Percentiles rank a stretch among this genome's conserved stretches.
Evolutionary conservation across 257 asterid species (phyloP).

Genomic region (Solanum chmielewskii): DNA sequence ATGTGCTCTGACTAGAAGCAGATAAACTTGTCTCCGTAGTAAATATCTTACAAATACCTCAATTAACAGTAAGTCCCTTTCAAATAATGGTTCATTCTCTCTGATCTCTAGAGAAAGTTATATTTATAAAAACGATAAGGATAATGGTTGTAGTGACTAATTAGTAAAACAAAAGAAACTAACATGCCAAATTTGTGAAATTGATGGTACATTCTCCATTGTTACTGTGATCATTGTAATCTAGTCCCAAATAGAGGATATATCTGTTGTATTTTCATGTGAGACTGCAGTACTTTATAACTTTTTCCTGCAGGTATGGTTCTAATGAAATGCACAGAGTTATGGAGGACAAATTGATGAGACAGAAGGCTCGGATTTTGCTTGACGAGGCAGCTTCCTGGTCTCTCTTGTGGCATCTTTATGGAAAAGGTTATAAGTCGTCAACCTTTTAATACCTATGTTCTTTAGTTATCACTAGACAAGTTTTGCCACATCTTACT

Average conservation of each 20-base stretch:
- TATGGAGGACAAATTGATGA: conserved; percentile 87
- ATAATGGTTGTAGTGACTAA: neutral
- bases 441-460: neutral
- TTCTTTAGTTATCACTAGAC: neutral
- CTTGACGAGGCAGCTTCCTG: conserved; percentile 98
- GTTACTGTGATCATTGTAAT: neutral
- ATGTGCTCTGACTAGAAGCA: neutral
- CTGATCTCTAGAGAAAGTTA: neutral
- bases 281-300: neutral
- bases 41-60: neutral
- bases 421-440: conserved; percentile 67
- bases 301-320: conserved; percentile 58
- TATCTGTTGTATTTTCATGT: neutral
- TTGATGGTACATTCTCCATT: neutral
- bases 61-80: neutral
- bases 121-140: neutral
- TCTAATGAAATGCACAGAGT: conserved; percentile 68
- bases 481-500: neutral
- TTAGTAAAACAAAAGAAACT: neutral
- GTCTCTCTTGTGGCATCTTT: conserved; percentile 95
- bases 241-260: neutral
- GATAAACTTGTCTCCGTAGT: neutral
- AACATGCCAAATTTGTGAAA: neutral
- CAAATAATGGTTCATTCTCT: neutral
- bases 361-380: conserved; percentile 69